These are phyloP conservation scores for Boletus fagicola DNA, from an alignment of 768 basidiomycete genomes.

Conservation along the genomic window DNA sequence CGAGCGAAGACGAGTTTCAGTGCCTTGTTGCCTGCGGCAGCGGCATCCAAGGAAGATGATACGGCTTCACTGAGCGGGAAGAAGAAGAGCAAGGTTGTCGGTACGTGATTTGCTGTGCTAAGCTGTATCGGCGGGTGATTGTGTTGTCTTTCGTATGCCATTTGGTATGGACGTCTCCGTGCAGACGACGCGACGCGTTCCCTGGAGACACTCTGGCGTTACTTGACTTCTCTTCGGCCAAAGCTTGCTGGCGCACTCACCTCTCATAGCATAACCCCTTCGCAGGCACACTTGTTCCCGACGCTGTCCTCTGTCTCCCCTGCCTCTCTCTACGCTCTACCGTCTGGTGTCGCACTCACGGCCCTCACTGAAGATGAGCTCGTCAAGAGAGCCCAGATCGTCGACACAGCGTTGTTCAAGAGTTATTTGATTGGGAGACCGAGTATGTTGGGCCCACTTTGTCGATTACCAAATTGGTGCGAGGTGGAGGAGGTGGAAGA, in stretches of 20 bases:
- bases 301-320: conserved; percentile 70
- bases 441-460: conserved; percentile 77
- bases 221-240: conserved; percentile 86
- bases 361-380: conserved; percentile 81
- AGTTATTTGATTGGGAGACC: conserved; percentile 83
- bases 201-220: conserved; percentile 84
- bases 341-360: conserved; percentile 64
- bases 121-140: background rate
- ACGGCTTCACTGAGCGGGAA: conserved; percentile 48
- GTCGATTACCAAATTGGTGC: conserved; percentile 94
- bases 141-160: background rate
- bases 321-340: conserved; percentile 74
- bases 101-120: conserved; percentile 25
- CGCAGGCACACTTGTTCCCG: conserved; percentile 64
- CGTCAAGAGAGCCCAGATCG: conserved; percentile 85
- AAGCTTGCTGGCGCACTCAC: conserved; percentile 79
- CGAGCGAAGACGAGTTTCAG: conserved; percentile 58
- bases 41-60: conserved; percentile 59
- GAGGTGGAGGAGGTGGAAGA: conserved; percentile 94
- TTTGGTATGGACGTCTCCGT: background rate
- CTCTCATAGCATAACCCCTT: conserved; percentile 63
- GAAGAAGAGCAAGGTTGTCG: conserved; percentile 30
- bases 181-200: conserved; percentile 65
- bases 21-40: conserved; percentile 37
- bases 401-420: conserved; percentile 95